Base-by-base conservation (phyloP, 1,284 basidiomycete genomes). In the Tilletia walkeri region DNA sequence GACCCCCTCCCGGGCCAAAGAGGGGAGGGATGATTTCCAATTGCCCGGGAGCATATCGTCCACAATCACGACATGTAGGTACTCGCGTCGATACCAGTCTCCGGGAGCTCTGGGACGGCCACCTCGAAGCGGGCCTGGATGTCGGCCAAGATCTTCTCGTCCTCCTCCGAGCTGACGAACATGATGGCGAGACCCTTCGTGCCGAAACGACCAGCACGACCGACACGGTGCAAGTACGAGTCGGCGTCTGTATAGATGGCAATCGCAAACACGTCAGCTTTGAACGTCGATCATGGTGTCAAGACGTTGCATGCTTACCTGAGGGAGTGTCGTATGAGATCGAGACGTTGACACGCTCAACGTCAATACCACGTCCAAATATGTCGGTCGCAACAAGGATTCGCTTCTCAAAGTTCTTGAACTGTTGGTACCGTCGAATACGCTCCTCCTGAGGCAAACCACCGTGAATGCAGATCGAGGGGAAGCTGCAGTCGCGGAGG, bases 121-220 rank as follows among this genome's bases (percentile, higher is more conserved):
- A 96, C 94, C 84, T 95, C 94, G 86, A 96, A 96, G 76, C 94
- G 86, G 47, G 90, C 89, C 85, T 96, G 94, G 76, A 96, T 95
- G 34, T 91, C 88, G 68, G 90, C 88, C 89, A 99, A 91, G 73
- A 99, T 95, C 85, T 93, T 91, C 83, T 92, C 90, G 84, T 99
- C 96, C 73, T 88, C 89, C 68, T 97, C 95, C 38, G 90, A 92
- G 3, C 94, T 90, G 65, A 97, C 93, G 84, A 96, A 99, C 10
- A 94, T 95, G 85, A 99, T 94, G n/a, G 95, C 95, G 50, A 99
- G 89, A 89, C 96, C 96, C 86, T 99, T 99, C 61, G 96, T 99
- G 76, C 96, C 96, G 86, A 99, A 99, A 79, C 96, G 93, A 78
- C 96, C 96, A 76, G 96, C 96, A 88, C 96, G 95, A 78, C 95